Evolutionary conservation across 495 filamentous ascomycete genomes (phyloP).

Genomic region (Jackrogersella minutella): DNA sequence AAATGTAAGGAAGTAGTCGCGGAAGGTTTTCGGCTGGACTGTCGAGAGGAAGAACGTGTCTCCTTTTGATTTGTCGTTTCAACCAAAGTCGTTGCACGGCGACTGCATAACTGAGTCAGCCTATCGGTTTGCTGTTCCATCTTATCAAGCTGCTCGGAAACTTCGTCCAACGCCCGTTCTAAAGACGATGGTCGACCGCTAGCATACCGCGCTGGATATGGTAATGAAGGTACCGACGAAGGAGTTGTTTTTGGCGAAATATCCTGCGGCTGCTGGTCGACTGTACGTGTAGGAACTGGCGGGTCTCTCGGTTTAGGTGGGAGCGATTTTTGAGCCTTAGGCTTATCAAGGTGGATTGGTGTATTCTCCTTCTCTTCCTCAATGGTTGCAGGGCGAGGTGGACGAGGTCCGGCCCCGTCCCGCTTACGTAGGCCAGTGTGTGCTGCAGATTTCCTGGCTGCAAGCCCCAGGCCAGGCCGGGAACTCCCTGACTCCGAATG

Average conservation of each 20-base stretch:
- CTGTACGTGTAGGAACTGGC: background rate
- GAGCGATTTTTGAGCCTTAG: constrained; percentile 8
- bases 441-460: constrained; percentile 1
- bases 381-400: constrained; percentile 41
- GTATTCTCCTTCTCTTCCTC: constrained; percentile 46
- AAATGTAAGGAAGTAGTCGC: constrained; percentile 10
- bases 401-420: constrained; percentile 26
- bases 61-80: constrained; percentile 29
- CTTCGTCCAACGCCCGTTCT: constrained; percentile 49
- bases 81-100: constrained; percentile 12
- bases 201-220: constrained; percentile 46
- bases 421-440: constrained; percentile 33
- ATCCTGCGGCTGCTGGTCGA: constrained; percentile 1
- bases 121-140: constrained; percentile 39
- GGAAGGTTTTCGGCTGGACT: constrained; percentile 1
- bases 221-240: constrained; percentile 39
- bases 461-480: background rate
- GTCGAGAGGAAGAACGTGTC: background rate
- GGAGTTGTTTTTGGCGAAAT: constrained; percentile 26
- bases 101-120: background rate
- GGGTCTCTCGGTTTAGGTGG: background rate
- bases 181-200: constrained; percentile 46
- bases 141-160: constrained; percentile 45
- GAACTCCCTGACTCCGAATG: background rate
- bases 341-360: background rate